Evolutionary conservation across 768 basidiomycete species (phyloP), one percentile per base, ranked within the genome.

Genomic region (Tephrocybe rancida): DNA sequence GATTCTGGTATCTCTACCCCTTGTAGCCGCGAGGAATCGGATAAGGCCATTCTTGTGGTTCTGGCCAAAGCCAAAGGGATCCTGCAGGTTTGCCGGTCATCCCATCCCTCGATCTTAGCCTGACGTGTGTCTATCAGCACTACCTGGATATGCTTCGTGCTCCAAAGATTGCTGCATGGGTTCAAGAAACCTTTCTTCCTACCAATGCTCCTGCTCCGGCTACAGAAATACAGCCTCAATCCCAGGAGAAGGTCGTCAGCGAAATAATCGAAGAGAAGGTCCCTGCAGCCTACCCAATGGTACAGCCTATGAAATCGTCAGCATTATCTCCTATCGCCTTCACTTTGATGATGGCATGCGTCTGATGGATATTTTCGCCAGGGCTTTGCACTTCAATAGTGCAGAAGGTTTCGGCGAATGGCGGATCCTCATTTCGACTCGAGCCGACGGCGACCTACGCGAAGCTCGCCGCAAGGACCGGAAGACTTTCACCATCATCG

Each of bases 381-480:
- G 73, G 4, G 83, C 82, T 0, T 66, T 86, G 0, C 78, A 85
- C 62, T 85, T 85, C 53, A 80, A 85, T 22, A 82, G 74, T 35
- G 76, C 79, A 0, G 73, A 79, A 8, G 82, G 81, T 0, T 86
- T 88, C 38, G 87, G 88, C 2, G 75, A 79, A 21, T 89, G 87
- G 88, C 69, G 70, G 0, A 79, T 89, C 44, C 65, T 85, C 16
- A 78, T 87, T 5, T 78, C 81, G 6, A 75, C 72, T 0, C 69
- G 75, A 18, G 85, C 83, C 0, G 74, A 79, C 46, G 66, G 66
- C 14, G 74, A 82, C 53, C 63, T 88, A 3, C 76, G 81, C 5
- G 76, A 81, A 34, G 60, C 76, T 13, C 75, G 74, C 0, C 72
- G 73, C 44, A 73, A 72, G 22, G 77, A 85, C 54, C 58, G 43